These are phyloP conservation scores for Aphanomyces invadans DNA, from an alignment of 352 stramenopile genomes.

Conservation along the genomic window DNA sequence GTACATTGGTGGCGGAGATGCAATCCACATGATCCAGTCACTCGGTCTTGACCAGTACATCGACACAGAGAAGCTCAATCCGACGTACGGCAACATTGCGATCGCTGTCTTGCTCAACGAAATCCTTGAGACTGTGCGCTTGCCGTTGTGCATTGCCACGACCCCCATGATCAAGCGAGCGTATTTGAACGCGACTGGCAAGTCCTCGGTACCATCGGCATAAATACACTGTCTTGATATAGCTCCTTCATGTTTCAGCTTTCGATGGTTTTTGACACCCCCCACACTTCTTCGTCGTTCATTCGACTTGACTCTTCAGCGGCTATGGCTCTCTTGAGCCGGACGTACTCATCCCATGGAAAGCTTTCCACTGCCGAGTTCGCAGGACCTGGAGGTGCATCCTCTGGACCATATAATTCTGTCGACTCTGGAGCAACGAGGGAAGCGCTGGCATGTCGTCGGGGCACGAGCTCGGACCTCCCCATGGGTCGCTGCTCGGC, in stretches of 20 bases:
- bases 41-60: conserved; percentile 73
- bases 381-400: neutral
- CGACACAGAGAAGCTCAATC: conserved; percentile 64
- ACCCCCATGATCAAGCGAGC: conserved; percentile 66
- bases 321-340: conserved; percentile 8
- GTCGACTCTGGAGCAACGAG: too few species aligned
- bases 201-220: neutral
- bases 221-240: conserved; percentile 11
- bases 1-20: conserved; percentile 57
- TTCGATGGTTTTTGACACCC: neutral
- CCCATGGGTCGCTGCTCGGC: too few species aligned
- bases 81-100: conserved; percentile 80
- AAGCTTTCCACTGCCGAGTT: neutral
- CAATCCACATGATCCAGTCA: conserved; percentile 78
- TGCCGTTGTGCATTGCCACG: conserved; percentile 79
- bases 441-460: too few species aligned
- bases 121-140: conserved; percentile 71
- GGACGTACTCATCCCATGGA: conserved; percentile 8
- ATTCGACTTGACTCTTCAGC: neutral
- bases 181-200: conserved; percentile 13
- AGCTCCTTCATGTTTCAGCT: neutral
- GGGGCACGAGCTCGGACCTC: too few species aligned
- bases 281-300: conserved; percentile 2
- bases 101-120: conserved; percentile 84
- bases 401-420: too few species aligned